phyloP scores from a whole-genome alignment of 202 grass and related monocot genomes.

The Schoenoplectus tabernaemontani region DNA sequence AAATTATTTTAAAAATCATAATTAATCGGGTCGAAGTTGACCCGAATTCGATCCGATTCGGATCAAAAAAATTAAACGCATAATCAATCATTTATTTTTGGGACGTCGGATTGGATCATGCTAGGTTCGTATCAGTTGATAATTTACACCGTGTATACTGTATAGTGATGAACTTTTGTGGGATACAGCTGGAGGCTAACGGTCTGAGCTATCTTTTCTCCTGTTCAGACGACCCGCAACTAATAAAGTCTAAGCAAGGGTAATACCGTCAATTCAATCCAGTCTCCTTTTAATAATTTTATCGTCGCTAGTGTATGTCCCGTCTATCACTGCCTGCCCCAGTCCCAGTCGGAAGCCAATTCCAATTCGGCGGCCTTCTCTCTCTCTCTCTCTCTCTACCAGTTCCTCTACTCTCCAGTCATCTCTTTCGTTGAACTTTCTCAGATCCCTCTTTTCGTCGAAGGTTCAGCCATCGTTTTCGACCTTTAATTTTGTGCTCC shows the following conservation, averaged over 20 bases:
- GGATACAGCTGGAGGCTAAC: constrained; percentile 3
- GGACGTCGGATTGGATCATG: neutral
- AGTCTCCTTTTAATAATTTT: neutral
- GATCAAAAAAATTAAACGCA: too few relatives aligned
- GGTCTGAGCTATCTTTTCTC: too few relatives aligned
- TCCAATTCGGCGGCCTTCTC: constrained; percentile 11
- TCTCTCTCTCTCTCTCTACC: neutral
- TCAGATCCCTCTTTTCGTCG: constrained; percentile 13
- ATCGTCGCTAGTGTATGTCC: constrained; percentile 6
- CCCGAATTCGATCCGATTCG: too few relatives aligned
- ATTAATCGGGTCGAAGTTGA: too few relatives aligned
- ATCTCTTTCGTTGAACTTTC: constrained; percentile 21
- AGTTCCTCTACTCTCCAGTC: neutral
- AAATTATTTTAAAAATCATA: too few relatives aligned
- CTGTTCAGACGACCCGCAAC: too few relatives aligned
- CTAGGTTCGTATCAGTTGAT: too few relatives aligned
- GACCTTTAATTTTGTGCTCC: neutral
- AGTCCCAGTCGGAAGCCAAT: neutral
- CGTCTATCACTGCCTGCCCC: neutral
- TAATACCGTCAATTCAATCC: too few relatives aligned
- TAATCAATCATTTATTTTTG: too few relatives aligned
- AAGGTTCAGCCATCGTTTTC: constrained; percentile 1
- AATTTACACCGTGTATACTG: too few relatives aligned
- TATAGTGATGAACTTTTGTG: neutral
- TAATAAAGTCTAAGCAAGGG: too few relatives aligned